Conservation (phyloP, 2,329 filamentous ascomycete genomes). For the Corniculantispora saksenae region DNA sequence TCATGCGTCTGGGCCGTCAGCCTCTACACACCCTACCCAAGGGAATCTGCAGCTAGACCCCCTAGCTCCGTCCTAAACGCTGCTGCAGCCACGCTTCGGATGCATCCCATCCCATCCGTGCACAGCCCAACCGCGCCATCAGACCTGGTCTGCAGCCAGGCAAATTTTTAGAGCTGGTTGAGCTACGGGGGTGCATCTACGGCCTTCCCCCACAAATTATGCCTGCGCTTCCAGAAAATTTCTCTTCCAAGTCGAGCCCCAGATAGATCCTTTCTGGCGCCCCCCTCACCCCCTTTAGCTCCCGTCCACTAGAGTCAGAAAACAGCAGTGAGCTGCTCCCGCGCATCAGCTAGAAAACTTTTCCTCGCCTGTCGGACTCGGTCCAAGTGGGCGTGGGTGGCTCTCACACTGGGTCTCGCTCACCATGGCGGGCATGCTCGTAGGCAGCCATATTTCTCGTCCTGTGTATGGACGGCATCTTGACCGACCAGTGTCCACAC, state of each 20-base stretch:
- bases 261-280: neutral
- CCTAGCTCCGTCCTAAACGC: slow-evolving; percentile 5
- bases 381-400: neutral
- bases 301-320: slow-evolving; percentile 1
- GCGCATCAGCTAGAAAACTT: slow-evolving; percentile 5
- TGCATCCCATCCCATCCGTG: slow-evolving; percentile 4
- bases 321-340: neutral
- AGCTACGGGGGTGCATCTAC: slow-evolving; percentile 16
- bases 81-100: slow-evolving; percentile 11
- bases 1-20: neutral
- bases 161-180: neutral
- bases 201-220: slow-evolving; percentile 8
- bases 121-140: neutral
- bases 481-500: slow-evolving; percentile 1
- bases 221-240: slow-evolving; percentile 14
- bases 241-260: slow-evolving; percentile 16
- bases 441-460: slow-evolving; percentile 19
- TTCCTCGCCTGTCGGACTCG: neutral
- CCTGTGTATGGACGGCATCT: slow-evolving; percentile 9
- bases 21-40: slow-evolving; percentile 5
- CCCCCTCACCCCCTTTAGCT: neutral
- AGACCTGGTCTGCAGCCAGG: neutral
- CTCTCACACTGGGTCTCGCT: slow-evolving; percentile 1
- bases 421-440: neutral
- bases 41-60: neutral